A percentile compares a stretch with the other conserved stretches of the same genome.
Evolutionary conservation across 805 yeast genomes (phyloP).

Genomic region (Candida odintsovae): DNA sequence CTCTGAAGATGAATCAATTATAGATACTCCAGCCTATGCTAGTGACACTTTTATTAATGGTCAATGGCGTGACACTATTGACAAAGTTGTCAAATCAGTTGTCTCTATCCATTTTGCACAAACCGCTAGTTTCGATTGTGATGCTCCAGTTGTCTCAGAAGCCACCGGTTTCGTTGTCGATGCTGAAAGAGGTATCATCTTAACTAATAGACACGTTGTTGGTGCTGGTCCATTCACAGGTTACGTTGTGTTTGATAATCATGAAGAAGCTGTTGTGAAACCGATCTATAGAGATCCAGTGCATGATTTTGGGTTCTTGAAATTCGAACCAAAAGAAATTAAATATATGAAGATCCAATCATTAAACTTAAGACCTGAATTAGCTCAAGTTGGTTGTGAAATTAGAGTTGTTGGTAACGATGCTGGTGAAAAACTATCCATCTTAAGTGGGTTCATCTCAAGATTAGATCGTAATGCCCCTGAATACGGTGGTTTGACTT

Average conservation of each 20-base stretch:
- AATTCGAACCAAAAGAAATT: constrained; percentile 65
- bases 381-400: constrained; percentile 88
- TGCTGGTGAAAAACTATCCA: constrained; percentile 90
- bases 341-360: constrained; percentile 70
- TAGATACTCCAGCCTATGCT: neutral
- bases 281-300: constrained; percentile 92
- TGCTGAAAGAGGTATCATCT: constrained; percentile 69
- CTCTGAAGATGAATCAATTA: neutral
- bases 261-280: constrained; percentile 82
- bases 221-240: constrained; percentile 95
- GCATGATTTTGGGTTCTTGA: constrained; percentile 88
- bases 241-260: constrained; percentile 88
- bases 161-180: constrained; percentile 98
- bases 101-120: constrained; percentile 88
- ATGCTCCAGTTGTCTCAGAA: constrained; percentile 70
- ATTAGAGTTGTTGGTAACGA: constrained; percentile 95
- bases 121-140: constrained; percentile 84
- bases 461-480: constrained; percentile 93
- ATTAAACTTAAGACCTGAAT: constrained; percentile 67
- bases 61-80: constrained; percentile 77
- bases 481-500: constrained; percentile 81
- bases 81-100: constrained; percentile 75
- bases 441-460: constrained; percentile 72
- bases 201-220: constrained; percentile 92
- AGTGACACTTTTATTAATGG: constrained; percentile 16